Evolutionary conservation across 1,284 basidiomycete genomes (phyloP), one percentile per base, ranked within the genome.

Genomic region (Rhodotorula sp.): DNA sequence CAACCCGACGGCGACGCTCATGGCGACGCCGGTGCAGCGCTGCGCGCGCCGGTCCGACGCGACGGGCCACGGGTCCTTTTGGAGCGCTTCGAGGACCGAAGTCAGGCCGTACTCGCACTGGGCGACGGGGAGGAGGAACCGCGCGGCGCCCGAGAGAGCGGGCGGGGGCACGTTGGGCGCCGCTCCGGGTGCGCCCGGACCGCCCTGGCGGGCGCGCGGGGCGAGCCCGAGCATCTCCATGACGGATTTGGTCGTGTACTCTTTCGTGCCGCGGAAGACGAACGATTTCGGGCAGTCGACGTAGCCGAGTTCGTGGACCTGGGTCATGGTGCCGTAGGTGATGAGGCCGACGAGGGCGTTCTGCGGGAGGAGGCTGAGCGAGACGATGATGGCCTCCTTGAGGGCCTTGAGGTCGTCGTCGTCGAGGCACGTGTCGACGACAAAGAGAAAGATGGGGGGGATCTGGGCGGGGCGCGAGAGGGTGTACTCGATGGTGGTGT

Each of bases 401-500:
- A 99, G 86, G 20, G 96, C 93, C 84, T 96, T 96, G 77, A 99
- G 86, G 82, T 99, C 96, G 63, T 79, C 79, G 12, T 72, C 71
- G 77, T 93, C 91, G 78, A 99, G 85, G 82, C 97, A 99, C 46
- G 95, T 98, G 83, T 99, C 96, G 66, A 99, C 90, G 62, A 98
- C 94, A 80, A 95, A 97, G 67, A 99, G 86, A 86, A 99, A 98
- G 82, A 98, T 87, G 70, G 97, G 96, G 1, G 95, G 95, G 66
- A 97, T 90, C 78, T 90, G 92, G 16, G 90, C 92, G 18, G 93
- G 91, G 67, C 96, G 89, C 57, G 91, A 87, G 64, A 99, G 90
- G 16, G 95, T 98, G 85, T 99, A 98, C 84, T 99, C 96, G 84
- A 99, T 97, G 23, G 96, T 99, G 60, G 96, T 98, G 86, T 98